phyloP scores from a whole-genome alignment of 2,329 filamentous ascomycete species.

The Xylaria hypoxylon region DNA sequence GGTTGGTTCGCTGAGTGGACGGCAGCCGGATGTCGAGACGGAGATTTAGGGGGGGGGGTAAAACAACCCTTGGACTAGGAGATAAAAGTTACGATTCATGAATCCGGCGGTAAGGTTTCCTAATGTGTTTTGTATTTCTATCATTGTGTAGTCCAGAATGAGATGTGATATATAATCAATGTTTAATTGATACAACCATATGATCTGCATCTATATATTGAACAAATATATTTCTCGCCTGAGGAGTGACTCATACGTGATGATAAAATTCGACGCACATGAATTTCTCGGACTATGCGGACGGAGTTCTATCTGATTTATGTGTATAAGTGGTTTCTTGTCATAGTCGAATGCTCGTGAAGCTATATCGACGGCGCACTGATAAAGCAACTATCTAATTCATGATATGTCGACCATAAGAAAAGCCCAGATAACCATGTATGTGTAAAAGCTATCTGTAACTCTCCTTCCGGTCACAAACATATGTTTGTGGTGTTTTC shows the following conservation, averaged over 20 bases:
- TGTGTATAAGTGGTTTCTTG: not conserved
- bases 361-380: not conserved
- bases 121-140: slow-evolving; percentile 26
- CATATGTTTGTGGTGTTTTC: slow-evolving; percentile 31
- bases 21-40: slow-evolving; percentile 90
- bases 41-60: slow-evolving; percentile 60
- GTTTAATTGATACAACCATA: too few relatives aligned
- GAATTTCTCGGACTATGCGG: not conserved
- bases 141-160: slow-evolving; percentile 33
- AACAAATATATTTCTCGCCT: too few relatives aligned
- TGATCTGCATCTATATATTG: too few relatives aligned
- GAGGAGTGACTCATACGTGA: too few relatives aligned
- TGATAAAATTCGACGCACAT: too few relatives aligned
- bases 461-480: slow-evolving; percentile 33
- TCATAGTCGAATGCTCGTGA: not conserved
- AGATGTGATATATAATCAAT: slow-evolving; percentile 37
- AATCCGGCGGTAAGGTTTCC: not conserved
- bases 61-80: not conserved
- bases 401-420: slow-evolving; percentile 42
- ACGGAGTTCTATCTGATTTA: not conserved
- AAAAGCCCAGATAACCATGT: slow-evolving; percentile 35
- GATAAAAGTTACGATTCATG: slow-evolving; percentile 20
- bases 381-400: not conserved
- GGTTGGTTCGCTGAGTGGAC: slow-evolving; percentile 80
- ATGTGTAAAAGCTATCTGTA: slow-evolving; percentile 4